Evolutionary conservation across 768 basidiomycete species (phyloP).

Genomic region (Arthromyces matolae): DNA sequence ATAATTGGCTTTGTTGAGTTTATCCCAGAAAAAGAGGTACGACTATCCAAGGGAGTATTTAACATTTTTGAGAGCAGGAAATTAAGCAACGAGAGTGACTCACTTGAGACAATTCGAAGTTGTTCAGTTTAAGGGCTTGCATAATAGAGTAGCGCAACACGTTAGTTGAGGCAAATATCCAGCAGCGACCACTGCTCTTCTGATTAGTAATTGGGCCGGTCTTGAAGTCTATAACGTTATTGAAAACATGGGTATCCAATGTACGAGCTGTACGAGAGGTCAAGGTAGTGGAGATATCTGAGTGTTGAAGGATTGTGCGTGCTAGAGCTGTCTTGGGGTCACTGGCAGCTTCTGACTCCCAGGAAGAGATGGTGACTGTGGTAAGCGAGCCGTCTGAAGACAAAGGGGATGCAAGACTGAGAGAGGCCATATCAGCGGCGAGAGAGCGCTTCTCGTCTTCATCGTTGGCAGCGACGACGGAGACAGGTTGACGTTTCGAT

Average conservation of each 20-base stretch:
- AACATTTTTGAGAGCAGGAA: constrained; percentile 6
- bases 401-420: constrained; percentile 33
- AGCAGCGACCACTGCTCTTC: constrained; percentile 87
- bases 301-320: constrained; percentile 71
- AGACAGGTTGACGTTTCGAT: constrained; percentile 19
- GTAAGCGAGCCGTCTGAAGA: constrained; percentile 64
- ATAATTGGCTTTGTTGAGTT: constrained; percentile 91
- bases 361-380: constrained; percentile 52
- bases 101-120: constrained; percentile 90
- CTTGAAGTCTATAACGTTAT: constrained; percentile 74
- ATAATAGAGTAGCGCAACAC: constrained; percentile 79
- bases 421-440: constrained; percentile 27
- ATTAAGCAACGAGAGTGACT: constrained; percentile 6
- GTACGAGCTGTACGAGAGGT: constrained; percentile 59
- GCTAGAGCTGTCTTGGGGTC: constrained; percentile 67
- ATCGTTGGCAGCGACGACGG: constrained; percentile 24
- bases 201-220: constrained; percentile 83
- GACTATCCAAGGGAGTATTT: constrained; percentile 38
- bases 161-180: constrained; percentile 93
- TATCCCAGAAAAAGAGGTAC: constrained; percentile 96
- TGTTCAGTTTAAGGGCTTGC: constrained; percentile 79
- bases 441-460: constrained; percentile 33
- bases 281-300: constrained; percentile 60
- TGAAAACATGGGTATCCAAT: constrained; percentile 77
- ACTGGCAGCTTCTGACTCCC: constrained; percentile 56